Base-by-base conservation (phyloP, 495 filamentous ascomycete genomes). In the Schizothecium vesticola region DNA sequence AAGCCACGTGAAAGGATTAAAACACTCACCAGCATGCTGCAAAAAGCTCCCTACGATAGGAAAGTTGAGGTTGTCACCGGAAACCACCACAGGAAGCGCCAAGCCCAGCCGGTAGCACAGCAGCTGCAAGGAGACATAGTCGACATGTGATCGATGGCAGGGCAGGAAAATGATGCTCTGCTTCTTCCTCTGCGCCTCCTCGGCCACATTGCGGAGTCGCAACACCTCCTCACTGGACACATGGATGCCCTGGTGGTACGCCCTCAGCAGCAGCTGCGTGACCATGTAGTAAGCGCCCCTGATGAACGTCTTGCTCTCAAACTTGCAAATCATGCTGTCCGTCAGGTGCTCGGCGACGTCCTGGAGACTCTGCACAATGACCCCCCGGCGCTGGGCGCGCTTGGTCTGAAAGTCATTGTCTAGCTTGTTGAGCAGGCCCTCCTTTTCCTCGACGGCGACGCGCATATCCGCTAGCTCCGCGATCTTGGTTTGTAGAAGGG, bases 171-270 rank as follows among this genome's bases (percentile, higher is more conserved):
- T 92, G 67, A 98, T 95, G 62, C 92, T 96, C 76, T 97, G 93
- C 77, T 96, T 96, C 71, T 94, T 91, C 73, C 86, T 85, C 56
- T 88, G 88, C 1, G 95, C 94, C 75, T 90, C 81, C 71, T 92
- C 87, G 8, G 95, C 95, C 23, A 97, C 91, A 2, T 83, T 88
- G 56, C 94, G 82, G 61, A 99, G 76, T 21, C 92, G 86, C 56
- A 95, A 75, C 51, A 99, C 91, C 79, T 99, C 95, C 75, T 97
- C 92, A 74, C 91, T 95, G 9, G 92, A 96, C 23, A 97, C 92
- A 76, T 98, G 95, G 63, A 99, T 95, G n/a, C 92, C 95, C 80
- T 97, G 94, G 75, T 97, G 92, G 80, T 99, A 99, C 13, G 94
- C 93, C 67, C 95, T 85, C 13, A 93, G 93, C 66, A 97, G 82